Percentiles rank a stretch among this genome's conserved stretches.
phyloP scores from a whole-genome alignment of 106 monocot genomes.

The Apostasia shenzhenica region DNA sequence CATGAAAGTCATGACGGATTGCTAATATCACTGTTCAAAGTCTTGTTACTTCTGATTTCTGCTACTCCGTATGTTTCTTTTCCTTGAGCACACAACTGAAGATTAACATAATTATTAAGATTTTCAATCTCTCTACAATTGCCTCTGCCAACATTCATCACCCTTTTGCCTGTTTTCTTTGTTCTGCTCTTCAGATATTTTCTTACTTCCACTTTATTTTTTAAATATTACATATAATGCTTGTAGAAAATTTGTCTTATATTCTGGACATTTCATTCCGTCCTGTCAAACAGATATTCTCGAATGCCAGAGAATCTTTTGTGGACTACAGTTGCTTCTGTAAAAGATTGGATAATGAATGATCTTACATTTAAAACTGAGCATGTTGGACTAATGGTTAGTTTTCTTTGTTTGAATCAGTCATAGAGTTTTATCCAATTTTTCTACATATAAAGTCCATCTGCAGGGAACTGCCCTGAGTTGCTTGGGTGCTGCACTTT shows the following conservation, averaged over 20 bases:
- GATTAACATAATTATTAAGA: not conserved
- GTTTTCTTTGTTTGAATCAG: slow-evolving; percentile 7
- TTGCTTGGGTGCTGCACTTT: slow-evolving; percentile 63
- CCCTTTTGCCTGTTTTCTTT: not conserved
- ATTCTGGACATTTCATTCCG: not conserved
- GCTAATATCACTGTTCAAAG: slow-evolving; percentile 37
- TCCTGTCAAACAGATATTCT: slow-evolving; percentile 42
- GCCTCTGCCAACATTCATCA: not conserved
- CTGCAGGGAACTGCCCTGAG: slow-evolving; percentile 62
- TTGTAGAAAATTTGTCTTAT: not conserved
- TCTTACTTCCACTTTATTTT: not conserved
- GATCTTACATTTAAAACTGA: slow-evolving; percentile 31
- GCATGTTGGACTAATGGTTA: slow-evolving; percentile 46
- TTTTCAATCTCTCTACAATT: not conserved
- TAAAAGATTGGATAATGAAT: slow-evolving; percentile 21
- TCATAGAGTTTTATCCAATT: not conserved
- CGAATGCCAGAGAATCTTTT: slow-evolving; percentile 72
- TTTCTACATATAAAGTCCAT: slow-evolving; percentile 12
- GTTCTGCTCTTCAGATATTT: not conserved
- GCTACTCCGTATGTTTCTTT: slow-evolving; percentile 50
- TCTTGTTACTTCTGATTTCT: slow-evolving; percentile 63
- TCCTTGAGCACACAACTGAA: not conserved
- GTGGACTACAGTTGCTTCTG: slow-evolving; percentile 28
- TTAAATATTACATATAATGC: not conserved
- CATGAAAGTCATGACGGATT: slow-evolving; percentile 46